Base-by-base conservation (phyloP, 139 green algal species). In the Spirogloea muscicola region DNA sequence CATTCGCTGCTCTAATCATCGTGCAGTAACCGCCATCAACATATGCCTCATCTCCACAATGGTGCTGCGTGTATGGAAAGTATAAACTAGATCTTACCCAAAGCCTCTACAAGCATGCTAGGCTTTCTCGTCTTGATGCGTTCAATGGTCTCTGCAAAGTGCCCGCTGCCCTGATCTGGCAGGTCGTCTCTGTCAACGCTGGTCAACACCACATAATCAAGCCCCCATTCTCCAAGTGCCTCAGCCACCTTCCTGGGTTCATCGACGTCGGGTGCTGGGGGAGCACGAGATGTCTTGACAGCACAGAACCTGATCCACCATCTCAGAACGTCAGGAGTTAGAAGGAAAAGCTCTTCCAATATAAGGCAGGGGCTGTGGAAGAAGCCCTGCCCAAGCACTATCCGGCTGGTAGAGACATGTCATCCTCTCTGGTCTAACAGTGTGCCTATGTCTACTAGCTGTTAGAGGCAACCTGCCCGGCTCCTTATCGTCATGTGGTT, bases 191-290 rank as follows among this genome's bases (percentile, higher is more conserved):
- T 83, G 83, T 99, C 95, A 27, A 99, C 95, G n/a, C 66, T 92
- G 21, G 95, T 99, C 7, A 99, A 85, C 49, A 99, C 95, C 37
- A 99, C 87, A 63, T 99, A 99, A 72, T 96, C 94, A 40, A 99
- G 40, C n/a, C 94, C 94, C 94, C 94, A 98, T 16, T 79, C 87
- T 2, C 89, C 89, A 1, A 98, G 83, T 1, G 92, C 91, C 61
- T 92, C 88, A 13, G 92, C 87, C 9, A 93, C 90, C 70, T 97
- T 97, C 39, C 89, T 86, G 3, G 94, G 94, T 85, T 98, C 94
- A 1, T 91, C 36, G 27, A 87, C 76, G 83, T 99, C 94, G 57
- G 96, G 84, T 3, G 94, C 91, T 1, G 94, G 91, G 18, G 94
- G 94, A 6, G 91, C 87, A 2, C 84, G 82, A n/a, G 82, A 90